Conservation (phyloP, 2,329 filamentous ascomycete genomes). For the Ophiostoma tasmaniense region DNA sequence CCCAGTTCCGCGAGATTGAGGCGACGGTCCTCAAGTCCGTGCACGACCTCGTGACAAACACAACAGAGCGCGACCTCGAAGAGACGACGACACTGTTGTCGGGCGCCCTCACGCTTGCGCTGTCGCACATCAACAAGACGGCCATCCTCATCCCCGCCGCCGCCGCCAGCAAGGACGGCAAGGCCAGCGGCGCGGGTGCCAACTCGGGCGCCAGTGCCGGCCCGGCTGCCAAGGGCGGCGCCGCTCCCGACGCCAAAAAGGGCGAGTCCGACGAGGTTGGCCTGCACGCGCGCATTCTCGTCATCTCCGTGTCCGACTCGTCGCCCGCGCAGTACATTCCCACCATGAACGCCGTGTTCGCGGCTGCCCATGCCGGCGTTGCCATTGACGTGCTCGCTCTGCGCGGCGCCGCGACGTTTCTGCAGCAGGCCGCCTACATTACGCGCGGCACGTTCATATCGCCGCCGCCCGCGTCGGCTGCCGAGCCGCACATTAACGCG, state of each 20-base stretch:
- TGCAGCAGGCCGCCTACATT: slow-evolving; percentile 76
- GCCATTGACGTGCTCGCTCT: slow-evolving; percentile 89
- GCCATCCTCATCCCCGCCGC: slow-evolving; percentile 18
- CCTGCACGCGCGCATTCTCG: slow-evolving; percentile 74
- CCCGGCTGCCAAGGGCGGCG: slow-evolving; percentile 30
- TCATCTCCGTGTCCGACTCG: slow-evolving; percentile 77
- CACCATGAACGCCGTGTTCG: slow-evolving; percentile 98
- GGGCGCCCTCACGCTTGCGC: slow-evolving; percentile 79
- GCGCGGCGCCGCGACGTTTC: slow-evolving; percentile 76
- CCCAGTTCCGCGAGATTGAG: slow-evolving; percentile 83
- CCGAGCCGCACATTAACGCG: slow-evolving; percentile 37
- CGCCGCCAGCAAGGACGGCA: slow-evolving; percentile 21
- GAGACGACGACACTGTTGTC: slow-evolving; percentile 79
- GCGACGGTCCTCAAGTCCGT: slow-evolving; percentile 68
- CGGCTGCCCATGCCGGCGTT: slow-evolving; percentile 77
- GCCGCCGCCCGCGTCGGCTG: slow-evolving; percentile 29
- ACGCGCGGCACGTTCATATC: slow-evolving; percentile 48
- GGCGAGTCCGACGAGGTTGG: slow-evolving; percentile 31
- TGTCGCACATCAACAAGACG: slow-evolving; percentile 83
- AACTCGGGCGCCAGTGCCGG: background rate
- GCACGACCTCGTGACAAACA: slow-evolving; percentile 61
- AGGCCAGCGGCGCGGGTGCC: slow-evolving; percentile 30
- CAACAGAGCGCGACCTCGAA: slow-evolving; percentile 55
- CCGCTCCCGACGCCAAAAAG: slow-evolving; percentile 12
- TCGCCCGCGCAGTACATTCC: slow-evolving; percentile 91